A percentile compares a stretch with the other conserved stretches of the same genome.
Evolutionary conservation across 2,329 filamentous ascomycete species (phyloP).

Genomic region (Teratosphaeriaceae sp.): DNA sequence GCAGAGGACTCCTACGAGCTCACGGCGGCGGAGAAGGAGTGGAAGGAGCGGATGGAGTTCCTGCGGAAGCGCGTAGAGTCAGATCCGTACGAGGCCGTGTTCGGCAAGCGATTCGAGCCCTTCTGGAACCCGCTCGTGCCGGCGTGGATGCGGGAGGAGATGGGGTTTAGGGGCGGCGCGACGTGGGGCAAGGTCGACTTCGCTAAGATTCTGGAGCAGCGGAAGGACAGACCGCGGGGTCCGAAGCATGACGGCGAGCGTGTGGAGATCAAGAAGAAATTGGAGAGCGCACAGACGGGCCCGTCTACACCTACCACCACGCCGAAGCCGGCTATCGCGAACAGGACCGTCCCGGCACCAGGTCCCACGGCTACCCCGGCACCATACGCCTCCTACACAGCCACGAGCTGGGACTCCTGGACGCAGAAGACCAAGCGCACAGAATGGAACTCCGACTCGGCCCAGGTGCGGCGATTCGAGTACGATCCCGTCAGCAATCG

Average conservation of each 20-base stretch:
- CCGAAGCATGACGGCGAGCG: too few relatives aligned
- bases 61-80: slow-evolving; percentile 30
- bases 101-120: slow-evolving; percentile 33
- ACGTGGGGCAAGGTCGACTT: too few relatives aligned
- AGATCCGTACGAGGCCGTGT: slow-evolving; percentile 38
- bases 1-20: slow-evolving; percentile 21
- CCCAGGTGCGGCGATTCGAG: slow-evolving; percentile 22
- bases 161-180: slow-evolving; percentile 14
- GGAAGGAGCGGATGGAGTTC: slow-evolving; percentile 28
- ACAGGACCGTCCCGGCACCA: slow-evolving; percentile 14
- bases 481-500: slow-evolving; percentile 34
- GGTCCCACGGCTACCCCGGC: too few relatives aligned
- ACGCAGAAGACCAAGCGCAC: slow-evolving; percentile 22
- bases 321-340: too few relatives aligned
- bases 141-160: slow-evolving; percentile 25
- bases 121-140: slow-evolving; percentile 28
- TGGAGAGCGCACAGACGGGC: too few relatives aligned
- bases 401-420: slow-evolving; percentile 27
- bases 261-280: too few relatives aligned
- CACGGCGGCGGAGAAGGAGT: slow-evolving; percentile 23
- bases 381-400: slow-evolving; percentile 14
- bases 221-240: background rate
- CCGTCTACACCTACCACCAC: too few relatives aligned
- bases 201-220: too few relatives aligned
- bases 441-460: slow-evolving; percentile 28